Base-by-base conservation (phyloP, 2,329 filamentous ascomycete species). In the Aspergillus piperis region DNA sequence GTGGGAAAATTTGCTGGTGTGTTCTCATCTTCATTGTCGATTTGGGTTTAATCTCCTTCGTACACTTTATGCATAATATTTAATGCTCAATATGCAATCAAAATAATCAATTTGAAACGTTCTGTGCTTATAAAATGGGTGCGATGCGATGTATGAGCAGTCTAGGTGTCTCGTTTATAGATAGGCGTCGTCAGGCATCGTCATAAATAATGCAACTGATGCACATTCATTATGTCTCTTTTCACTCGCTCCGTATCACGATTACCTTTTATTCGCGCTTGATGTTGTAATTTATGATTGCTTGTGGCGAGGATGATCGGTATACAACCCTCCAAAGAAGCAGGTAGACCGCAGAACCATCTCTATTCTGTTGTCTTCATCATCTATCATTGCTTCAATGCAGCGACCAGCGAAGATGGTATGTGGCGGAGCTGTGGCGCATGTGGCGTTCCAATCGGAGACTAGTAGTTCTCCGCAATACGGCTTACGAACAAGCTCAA, bases 381-480 rank as follows among this genome's bases (percentile, higher is more conserved):
- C 32, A 36, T 36, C 32, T 36, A 13, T 23, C 41, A 11, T 30
- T 30, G 27, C 17, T 21, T 11, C 41, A 17, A 19, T 44, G 17
- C 4, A 44, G 41, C 17, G 41, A 44, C 17, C 41, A 44, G 17
- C 41, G 21, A 11, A 44, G 8, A 17, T 42, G 11, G 19, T 32
- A 30, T 32, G 47, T 50, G 47, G 47, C 47, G 47, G 15, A 19
- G 13, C n/a, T 44, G 53, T 47, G 53, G 53, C 53, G 53, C 39
- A 39, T 17, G 53, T 47, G 53, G 41, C 53, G 53, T 36, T 27
- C 25, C 39, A 44, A 55, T 32, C 39, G 19, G 39, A 47, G 15
- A 30, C 25, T 17, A 11, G 32, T 30, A 30, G 10, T 30, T 30
- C 27, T 30, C 27, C 32, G 32, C 10, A 36, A 11, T 36, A 36